Percentiles rank a stretch among this genome's conserved stretches.
Conservation (phyloP, 2,329 filamentous ascomycete genomes). For the Byssochlamys sp. region DNA sequence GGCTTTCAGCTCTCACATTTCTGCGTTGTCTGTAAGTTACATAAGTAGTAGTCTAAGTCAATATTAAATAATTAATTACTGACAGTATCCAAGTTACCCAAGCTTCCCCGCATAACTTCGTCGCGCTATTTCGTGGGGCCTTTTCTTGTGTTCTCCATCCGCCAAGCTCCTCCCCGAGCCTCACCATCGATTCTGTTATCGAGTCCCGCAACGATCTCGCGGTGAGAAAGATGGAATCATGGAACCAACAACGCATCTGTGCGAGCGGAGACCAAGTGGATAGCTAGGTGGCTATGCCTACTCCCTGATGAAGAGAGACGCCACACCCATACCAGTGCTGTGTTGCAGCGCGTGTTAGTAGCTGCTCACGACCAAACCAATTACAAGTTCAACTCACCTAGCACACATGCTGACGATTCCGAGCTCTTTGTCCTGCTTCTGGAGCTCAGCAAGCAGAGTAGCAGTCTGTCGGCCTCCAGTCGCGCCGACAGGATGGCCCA, state of each 20-base stretch:
- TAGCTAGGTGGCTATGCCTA: conserved; percentile 3
- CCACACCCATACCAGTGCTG: conserved; percentile 19
- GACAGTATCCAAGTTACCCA: background rate
- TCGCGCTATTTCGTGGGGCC: background rate
- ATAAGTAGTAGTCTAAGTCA: too few relatives aligned
- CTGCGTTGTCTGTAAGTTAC: background rate
- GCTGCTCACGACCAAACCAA: conserved; percentile 4
- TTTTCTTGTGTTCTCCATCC: background rate
- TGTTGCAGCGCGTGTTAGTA: background rate
- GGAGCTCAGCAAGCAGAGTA: conserved; percentile 74
- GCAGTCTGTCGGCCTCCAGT: conserved; percentile 79
- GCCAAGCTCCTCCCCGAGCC: background rate
- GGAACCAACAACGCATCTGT: background rate
- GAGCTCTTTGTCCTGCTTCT: conserved; percentile 74
- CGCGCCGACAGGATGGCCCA: conserved; percentile 78
- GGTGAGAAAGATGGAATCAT: background rate
- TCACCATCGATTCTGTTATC: background rate
- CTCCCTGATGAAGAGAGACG: conserved; percentile 16
- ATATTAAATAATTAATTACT: too few relatives aligned
- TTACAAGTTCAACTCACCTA: conserved; percentile 39
- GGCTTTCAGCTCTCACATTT: background rate
- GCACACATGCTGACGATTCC: conserved; percentile 80
- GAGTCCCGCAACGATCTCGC: background rate
- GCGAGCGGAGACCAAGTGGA: background rate
- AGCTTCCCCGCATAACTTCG: background rate